phyloP scores from a whole-genome alignment of 2,329 filamentous ascomycete species.

The Colletotrichum sp. region DNA sequence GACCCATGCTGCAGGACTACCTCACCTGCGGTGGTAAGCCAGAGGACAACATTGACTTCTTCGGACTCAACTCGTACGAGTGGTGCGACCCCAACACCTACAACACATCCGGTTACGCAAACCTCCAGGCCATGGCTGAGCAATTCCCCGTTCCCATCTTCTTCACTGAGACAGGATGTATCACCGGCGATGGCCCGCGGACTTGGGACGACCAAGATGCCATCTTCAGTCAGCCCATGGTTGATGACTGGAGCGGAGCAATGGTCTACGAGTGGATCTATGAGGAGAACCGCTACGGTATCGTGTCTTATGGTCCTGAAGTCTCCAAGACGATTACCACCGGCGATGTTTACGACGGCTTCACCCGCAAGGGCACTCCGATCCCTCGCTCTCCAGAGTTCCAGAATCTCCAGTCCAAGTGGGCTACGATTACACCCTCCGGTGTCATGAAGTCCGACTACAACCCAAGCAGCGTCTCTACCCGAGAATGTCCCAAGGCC shows the following conservation, averaged over 20 bases:
- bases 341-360: constrained; percentile 69
- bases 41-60: constrained; percentile 80
- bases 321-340: constrained; percentile 55
- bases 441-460: constrained; percentile 73
- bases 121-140: constrained; percentile 69
- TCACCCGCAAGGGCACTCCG: constrained; percentile 73
- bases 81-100: constrained; percentile 72
- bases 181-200: constrained; percentile 60
- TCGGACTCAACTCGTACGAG: constrained; percentile 84
- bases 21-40: constrained; percentile 77
- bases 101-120: constrained; percentile 69
- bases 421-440: constrained; percentile 73
- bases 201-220: constrained; percentile 75
- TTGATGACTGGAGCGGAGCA: constrained; percentile 71
- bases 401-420: constrained; percentile 75
- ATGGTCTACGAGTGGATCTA: constrained; percentile 93
- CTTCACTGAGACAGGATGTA: constrained; percentile 90
- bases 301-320: constrained; percentile 76
- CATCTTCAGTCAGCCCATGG: constrained; percentile 79
- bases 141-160: constrained; percentile 84
- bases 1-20: constrained; percentile 70
- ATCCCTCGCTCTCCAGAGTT: constrained; percentile 79
- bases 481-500: constrained; percentile 72
- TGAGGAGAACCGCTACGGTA: constrained; percentile 82
- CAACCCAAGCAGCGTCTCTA: constrained; percentile 61